Conservation (phyloP, 208 protist species). For the Crithidia bombi region DNA sequence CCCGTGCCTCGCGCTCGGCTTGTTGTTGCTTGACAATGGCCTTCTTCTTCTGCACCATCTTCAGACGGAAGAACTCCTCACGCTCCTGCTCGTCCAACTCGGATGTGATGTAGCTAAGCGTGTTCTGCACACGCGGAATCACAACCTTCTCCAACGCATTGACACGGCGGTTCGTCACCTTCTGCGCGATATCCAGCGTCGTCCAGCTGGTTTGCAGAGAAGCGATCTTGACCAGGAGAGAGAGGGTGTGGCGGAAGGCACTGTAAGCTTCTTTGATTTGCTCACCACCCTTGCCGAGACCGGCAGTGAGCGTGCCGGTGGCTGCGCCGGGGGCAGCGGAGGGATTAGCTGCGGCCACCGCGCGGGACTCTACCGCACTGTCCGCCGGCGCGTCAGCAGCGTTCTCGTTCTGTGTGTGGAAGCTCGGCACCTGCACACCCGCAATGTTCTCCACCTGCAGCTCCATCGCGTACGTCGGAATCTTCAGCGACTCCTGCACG, state of each 20-base stretch:
- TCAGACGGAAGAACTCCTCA: slow-evolving; percentile 99
- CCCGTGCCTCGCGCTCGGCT: slow-evolving; percentile 41
- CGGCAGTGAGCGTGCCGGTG: slow-evolving; percentile 67
- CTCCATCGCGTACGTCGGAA: slow-evolving; percentile 86
- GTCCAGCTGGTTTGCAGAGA: slow-evolving; percentile 98
- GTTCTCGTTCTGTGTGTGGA: slow-evolving; percentile 71
- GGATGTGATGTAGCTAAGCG: slow-evolving; percentile 97
- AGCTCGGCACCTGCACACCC: slow-evolving; percentile 97
- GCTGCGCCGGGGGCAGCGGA: slow-evolving; percentile 13
- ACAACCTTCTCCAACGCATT: slow-evolving; percentile 99
- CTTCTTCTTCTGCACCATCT: slow-evolving; percentile 98
- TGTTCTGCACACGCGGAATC: slow-evolving; percentile 97
- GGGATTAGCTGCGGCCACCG: background rate
- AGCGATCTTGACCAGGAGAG: slow-evolving; percentile 94
- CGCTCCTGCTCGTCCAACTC: slow-evolving; percentile 99
- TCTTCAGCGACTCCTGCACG: slow-evolving; percentile 95
- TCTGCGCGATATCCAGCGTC: slow-evolving; percentile 98
- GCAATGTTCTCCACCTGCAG: slow-evolving; percentile 97
- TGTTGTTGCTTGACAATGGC: slow-evolving; percentile 53
- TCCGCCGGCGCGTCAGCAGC: slow-evolving; percentile 20
- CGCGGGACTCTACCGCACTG: slow-evolving; percentile 12
- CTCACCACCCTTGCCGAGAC: slow-evolving; percentile 97
- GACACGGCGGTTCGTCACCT: slow-evolving; percentile 99
- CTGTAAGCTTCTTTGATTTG: slow-evolving; percentile 92
- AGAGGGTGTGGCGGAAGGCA: slow-evolving; percentile 92